Percentiles rank a stretch among this genome's conserved stretches.
phyloP scores from a whole-genome alignment of 768 basidiomycete species.

The Boletus pseudo-olivaceus region DNA sequence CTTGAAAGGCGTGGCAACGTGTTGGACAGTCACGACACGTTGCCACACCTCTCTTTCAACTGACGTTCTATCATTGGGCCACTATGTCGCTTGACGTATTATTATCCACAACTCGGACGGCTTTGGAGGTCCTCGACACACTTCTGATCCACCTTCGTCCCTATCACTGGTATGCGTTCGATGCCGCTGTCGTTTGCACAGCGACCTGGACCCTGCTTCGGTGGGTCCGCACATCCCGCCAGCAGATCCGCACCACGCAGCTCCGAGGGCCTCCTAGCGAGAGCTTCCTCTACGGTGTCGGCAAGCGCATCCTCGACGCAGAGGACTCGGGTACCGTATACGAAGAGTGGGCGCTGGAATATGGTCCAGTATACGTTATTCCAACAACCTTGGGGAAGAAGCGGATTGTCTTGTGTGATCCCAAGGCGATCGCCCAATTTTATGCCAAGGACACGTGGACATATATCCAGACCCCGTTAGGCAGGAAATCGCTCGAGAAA shows the following conservation, averaged over 20 bases:
- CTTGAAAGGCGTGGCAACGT: not conserved
- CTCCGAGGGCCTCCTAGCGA: no score
- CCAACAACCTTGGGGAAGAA: conserved; percentile 12
- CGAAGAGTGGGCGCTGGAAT: conserved; percentile 21
- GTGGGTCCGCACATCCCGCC: no score
- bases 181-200: not conserved
- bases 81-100: not conserved
- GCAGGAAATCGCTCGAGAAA: conserved; percentile 30
- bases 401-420: conserved; percentile 35
- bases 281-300: conserved; percentile 15
- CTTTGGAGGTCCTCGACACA: not conserved
- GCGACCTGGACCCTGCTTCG: no score
- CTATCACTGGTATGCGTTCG: not conserved
- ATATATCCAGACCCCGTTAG: conserved; percentile 40
- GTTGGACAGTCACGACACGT: no score
- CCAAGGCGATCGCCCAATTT: conserved; percentile 31
- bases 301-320: not conserved
- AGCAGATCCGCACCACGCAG: no score
- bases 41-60: no score
- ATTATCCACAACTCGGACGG: not conserved
- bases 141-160: not conserved
- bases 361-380: conserved; percentile 14
- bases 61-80: not conserved
- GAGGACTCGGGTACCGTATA: conserved; percentile 6
- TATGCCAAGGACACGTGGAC: conserved; percentile 17